Evolutionary conservation across 192 early-diverging fungal genomes (phyloP).

Genomic region (Umbelopsis ramanniana): DNA sequence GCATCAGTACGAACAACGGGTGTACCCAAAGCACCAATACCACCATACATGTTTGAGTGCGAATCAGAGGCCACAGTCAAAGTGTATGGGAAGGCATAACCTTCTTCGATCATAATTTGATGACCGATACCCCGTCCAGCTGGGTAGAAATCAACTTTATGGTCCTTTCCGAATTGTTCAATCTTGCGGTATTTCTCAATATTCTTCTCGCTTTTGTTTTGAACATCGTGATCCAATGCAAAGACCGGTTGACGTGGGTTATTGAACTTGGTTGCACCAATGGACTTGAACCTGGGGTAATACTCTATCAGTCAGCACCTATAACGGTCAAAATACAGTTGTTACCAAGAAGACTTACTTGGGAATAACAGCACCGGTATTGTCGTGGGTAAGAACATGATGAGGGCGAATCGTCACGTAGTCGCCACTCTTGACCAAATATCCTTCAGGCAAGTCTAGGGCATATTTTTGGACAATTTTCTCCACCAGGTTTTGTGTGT

Average conservation of each 20-base stretch:
- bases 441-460: constrained; percentile 68
- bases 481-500: constrained; percentile 87
- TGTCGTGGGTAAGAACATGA: constrained; percentile 97
- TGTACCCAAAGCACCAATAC: constrained; percentile 93
- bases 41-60: constrained; percentile 99
- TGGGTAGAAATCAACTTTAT: constrained; percentile 91
- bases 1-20: constrained; percentile 98
- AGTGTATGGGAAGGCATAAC: constrained; percentile 91
- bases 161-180: constrained; percentile 77
- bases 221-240: constrained; percentile 98
- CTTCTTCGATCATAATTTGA: constrained; percentile 97
- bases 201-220: constrained; percentile 96
- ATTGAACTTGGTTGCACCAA: constrained; percentile 84
- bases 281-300: constrained; percentile 75
- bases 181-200: constrained; percentile 85
- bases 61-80: constrained; percentile 98
- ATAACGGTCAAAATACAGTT: background rate
- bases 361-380: constrained; percentile 91
- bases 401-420: constrained; percentile 93
- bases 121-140: constrained; percentile 98
- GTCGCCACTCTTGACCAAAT: constrained; percentile 83
- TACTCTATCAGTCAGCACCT: constrained; percentile 16
- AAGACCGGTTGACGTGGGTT: constrained; percentile 87
- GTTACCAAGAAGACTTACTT: constrained; percentile 59
- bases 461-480: constrained; percentile 95